Conservation (phyloP, 305 asterid genomes). For the Ajuga reptans region DNA sequence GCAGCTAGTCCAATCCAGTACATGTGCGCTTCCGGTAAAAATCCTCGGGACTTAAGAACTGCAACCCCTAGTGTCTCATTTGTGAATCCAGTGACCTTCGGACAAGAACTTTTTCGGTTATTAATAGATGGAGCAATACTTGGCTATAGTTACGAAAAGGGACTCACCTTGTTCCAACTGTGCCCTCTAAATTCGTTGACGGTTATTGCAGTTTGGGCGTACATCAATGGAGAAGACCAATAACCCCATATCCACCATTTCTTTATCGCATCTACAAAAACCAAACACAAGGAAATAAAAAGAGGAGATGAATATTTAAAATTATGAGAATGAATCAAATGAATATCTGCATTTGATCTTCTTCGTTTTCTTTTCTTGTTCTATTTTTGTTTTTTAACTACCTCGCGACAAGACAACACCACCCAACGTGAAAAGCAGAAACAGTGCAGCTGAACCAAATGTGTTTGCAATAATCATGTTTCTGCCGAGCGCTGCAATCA, state of each 20-base stretch:
- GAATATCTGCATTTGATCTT: neutral
- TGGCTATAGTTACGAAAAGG: neutral
- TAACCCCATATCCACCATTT: conserved; percentile 58
- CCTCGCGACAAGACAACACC: conserved; percentile 40
- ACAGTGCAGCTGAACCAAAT: conserved; percentile 28
- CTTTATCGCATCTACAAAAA: conserved; percentile 27
- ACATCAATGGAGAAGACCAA: conserved; percentile 46
- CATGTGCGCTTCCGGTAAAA: conserved; percentile 29
- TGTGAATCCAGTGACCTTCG: conserved; percentile 19
- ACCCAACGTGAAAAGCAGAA: conserved; percentile 30
- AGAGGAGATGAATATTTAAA: neutral
- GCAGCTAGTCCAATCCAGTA: conserved; percentile 52
- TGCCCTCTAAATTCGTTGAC: conserved; percentile 44
- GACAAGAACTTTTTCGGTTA: neutral
- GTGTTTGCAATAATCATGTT: conserved; percentile 34
- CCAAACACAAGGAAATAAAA: neutral
- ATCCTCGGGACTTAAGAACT: conserved; percentile 33
- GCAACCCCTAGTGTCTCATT: conserved; percentile 29
- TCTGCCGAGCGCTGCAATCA: conserved; percentile 27
- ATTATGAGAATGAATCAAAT: neutral
- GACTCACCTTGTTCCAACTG: conserved; percentile 41
- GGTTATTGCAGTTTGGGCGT: conserved; percentile 34
- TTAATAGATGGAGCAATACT: too few species aligned
- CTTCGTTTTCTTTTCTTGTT: too few species aligned
- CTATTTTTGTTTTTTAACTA: conserved; percentile 7